Evolutionary conservation across 73 alveolate genomes (phyloP).

Genomic region (Blepharisma stoltei): DNA sequence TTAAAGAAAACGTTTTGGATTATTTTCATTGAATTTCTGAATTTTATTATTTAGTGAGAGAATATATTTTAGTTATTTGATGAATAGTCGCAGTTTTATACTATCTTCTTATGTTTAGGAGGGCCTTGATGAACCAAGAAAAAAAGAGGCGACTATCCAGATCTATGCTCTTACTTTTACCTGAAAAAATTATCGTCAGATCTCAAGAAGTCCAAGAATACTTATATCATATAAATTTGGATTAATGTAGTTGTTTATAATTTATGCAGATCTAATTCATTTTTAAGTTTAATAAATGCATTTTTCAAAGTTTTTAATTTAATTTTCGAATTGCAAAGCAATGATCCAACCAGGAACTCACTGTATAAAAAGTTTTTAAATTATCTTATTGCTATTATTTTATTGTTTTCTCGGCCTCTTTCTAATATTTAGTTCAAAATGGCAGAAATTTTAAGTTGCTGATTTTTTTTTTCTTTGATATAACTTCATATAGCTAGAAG

Average conservation of each 20-base stretch:
- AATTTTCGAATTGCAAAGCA: too few species aligned
- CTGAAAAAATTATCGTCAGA: neutral
- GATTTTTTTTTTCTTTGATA: too few species aligned
- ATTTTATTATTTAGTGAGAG: neutral
- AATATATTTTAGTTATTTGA: neutral
- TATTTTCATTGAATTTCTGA: neutral
- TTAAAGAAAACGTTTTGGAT: neutral
- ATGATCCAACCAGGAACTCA: too few species aligned
- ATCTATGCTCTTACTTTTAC: slow-evolving; percentile 20
- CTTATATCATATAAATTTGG: slow-evolving; percentile 6
- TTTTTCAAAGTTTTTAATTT: too few species aligned
- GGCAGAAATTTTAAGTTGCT: too few species aligned
- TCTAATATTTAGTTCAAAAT: too few species aligned
- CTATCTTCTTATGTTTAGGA: neutral
- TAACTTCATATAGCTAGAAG: too few species aligned
- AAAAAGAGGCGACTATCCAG: neutral
- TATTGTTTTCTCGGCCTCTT: too few species aligned
- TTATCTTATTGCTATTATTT: too few species aligned
- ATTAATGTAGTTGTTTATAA: neutral
- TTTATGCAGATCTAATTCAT: too few species aligned
- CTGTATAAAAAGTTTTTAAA: too few species aligned
- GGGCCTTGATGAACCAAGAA: neutral
- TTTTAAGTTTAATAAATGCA: too few species aligned
- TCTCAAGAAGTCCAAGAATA: slow-evolving; percentile 1
- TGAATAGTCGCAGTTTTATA: neutral